A percentile compares a stretch with the other conserved stretches of the same genome.
Conservation (phyloP, 176 grass and related monocot genomes). For the Aegilops bicornis region DNA sequence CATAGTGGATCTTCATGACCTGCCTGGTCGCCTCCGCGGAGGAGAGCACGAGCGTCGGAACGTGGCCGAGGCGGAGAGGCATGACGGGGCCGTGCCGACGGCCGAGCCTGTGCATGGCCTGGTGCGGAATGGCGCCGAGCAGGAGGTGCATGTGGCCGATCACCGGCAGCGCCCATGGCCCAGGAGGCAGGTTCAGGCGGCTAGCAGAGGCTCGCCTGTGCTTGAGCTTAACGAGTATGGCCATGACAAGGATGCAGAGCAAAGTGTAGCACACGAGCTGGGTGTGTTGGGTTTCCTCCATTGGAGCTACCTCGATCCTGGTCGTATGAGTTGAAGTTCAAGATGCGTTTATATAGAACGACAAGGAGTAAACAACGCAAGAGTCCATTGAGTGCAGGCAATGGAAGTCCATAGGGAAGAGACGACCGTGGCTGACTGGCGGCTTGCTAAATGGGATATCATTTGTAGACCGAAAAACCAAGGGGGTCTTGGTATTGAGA, state of each 20-base stretch:
- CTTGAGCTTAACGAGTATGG: neutral
- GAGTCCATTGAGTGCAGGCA: neutral
- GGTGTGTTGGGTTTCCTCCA: neutral
- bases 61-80: constrained; percentile 45
- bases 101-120: constrained; percentile 35
- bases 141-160: constrained; percentile 52
- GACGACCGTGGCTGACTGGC: neutral
- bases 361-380: neutral
- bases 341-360: neutral
- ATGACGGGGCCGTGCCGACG: constrained; percentile 33
- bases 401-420: neutral
- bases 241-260: neutral
- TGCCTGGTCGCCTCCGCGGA: constrained; percentile 49
- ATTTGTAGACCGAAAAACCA: too few relatives aligned
- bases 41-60: constrained; percentile 46
- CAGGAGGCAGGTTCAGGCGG: constrained; percentile 10
- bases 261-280: constrained; percentile 5
- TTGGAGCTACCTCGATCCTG: neutral
- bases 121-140: constrained; percentile 45
- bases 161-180: constrained; percentile 28
- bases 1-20: constrained; percentile 59
- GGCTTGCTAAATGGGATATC: too few relatives aligned
- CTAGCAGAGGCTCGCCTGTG: neutral
- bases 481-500: too few relatives aligned
- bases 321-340: neutral